Evolutionary conservation across 345 rosid species (phyloP), one percentile per base, ranked within the genome.

Genomic region (Camelina sativa): DNA sequence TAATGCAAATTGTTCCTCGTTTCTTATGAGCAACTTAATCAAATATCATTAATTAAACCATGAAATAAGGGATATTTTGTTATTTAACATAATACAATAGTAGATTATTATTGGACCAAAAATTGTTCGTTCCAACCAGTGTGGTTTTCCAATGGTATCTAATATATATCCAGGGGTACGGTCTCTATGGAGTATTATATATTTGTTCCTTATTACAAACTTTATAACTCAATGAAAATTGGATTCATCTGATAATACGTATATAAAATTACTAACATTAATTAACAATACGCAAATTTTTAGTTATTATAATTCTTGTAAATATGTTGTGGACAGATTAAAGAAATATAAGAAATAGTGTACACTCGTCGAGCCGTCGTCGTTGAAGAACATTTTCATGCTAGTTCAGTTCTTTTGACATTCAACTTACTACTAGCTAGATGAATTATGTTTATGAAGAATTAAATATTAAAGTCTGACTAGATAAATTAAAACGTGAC

Each of bases 1-100:
- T 61, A 48, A 13, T 69, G 55, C 65, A 44, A 44, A 43, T 62
- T 38, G 61, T 52, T 51, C 15, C 52, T 72, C 10, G 41, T 11
- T 30, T 56, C 17, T 59, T 1, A 35, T 46, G 56, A 1, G 22
- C 19, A 70, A 46, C 48, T 59, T 59, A 35, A 34, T 35, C 46
- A 12, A n/a, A 41, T 68, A 28, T 16, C 43, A 11, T 13, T 68
- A 30, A 11, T 13, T 68, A 30, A 68, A 50, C 52, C 52, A 10
- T 47, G 19, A 47, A n/a, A n/a, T 50, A 51, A 15, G 17, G 4
- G 41, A 51, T 19, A 43, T 43, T 13, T 43, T 43, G 2, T 13
- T 43, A 41, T 43, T 43, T 41, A 11, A 41, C 46, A 40, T 4
- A n/a, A n/a, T n/a, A n/a, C n/a, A 9, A 38, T 12, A 38, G 15